A percentile compares a stretch with the other conserved stretches of the same genome.
Evolutionary conservation across 2,329 filamentous ascomycete species (phyloP).

Genomic region (Coniella vitis): DNA sequence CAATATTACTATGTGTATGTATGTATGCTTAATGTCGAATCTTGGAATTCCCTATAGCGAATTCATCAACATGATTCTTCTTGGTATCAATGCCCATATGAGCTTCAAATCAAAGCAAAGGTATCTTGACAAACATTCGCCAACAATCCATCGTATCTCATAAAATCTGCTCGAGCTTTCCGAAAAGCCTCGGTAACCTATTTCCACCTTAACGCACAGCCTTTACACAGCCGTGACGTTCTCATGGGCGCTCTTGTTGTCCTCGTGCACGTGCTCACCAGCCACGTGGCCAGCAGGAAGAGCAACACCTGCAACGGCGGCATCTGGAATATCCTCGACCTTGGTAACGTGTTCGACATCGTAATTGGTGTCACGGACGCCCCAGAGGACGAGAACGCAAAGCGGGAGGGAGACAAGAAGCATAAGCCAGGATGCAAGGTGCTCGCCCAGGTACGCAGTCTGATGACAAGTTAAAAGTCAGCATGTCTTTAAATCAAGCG

Average conservation of each 20-base stretch:
- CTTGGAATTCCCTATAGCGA: too few relatives aligned
- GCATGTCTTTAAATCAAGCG: neutral
- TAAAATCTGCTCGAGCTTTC: too few relatives aligned
- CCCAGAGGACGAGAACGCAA: constrained; percentile 18
- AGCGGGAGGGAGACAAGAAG: constrained; percentile 20
- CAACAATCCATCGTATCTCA: too few relatives aligned
- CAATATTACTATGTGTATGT: too few relatives aligned
- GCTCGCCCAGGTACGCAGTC: constrained; percentile 21
- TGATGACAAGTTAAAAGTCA: neutral
- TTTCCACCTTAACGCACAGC: neutral
- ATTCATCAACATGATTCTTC: too few relatives aligned
- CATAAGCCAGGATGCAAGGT: constrained; percentile 21
- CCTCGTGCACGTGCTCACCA: constrained; percentile 7
- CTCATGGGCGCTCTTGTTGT: constrained; percentile 2
- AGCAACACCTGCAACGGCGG: constrained; percentile 4
- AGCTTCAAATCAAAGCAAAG: too few relatives aligned
- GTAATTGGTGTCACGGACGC: constrained; percentile 21
- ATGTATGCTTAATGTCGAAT: too few relatives aligned
- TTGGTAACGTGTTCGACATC: constrained; percentile 19
- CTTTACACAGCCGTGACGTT: neutral
- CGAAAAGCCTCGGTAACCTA: too few relatives aligned
- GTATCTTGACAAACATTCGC: too few relatives aligned
- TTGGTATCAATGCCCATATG: too few relatives aligned
- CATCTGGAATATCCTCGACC: constrained; percentile 16
- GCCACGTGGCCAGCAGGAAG: constrained; percentile 12